These are phyloP conservation scores for Colletotrichum horii DNA, from an alignment of 2,329 filamentous ascomycete genomes.

Conservation along the genomic window DNA sequence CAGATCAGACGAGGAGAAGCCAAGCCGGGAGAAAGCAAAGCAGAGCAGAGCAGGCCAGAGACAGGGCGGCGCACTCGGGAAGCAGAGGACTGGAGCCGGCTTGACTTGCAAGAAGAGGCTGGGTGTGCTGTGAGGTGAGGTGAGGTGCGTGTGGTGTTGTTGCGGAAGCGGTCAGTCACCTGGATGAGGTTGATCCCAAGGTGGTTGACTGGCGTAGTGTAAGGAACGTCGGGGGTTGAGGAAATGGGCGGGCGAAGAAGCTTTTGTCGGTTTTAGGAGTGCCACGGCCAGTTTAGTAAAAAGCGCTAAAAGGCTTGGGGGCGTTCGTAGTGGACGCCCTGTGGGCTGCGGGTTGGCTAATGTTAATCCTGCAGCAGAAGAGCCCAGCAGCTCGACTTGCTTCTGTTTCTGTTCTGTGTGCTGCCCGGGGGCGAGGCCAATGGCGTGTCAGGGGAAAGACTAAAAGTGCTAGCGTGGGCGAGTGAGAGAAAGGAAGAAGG, in stretches of 20 bases:
- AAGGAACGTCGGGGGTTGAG: neutral
- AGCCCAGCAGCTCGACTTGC: neutral
- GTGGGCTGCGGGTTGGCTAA: constrained; percentile 13
- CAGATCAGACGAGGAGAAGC: constrained; percentile 8
- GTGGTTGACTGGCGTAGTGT: neutral
- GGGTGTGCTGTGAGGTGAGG: neutral
- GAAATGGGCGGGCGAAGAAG: constrained; percentile 10
- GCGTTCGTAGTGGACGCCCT: constrained; percentile 16
- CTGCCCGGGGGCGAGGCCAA: constrained; percentile 1
- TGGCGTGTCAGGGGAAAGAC: constrained; percentile 11
- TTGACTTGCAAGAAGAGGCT: neutral
- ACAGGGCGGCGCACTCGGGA: neutral
- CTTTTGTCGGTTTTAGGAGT: constrained; percentile 18
- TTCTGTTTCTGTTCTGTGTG: neutral
- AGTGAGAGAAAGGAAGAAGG: neutral
- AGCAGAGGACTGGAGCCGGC: neutral
- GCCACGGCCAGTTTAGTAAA: constrained; percentile 13
- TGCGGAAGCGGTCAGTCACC: neutral
- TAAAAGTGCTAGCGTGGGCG: neutral
- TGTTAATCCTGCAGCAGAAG: constrained; percentile 5
- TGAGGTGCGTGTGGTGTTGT: neutral
- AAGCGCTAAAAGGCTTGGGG: constrained; percentile 2
- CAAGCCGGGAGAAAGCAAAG: neutral
- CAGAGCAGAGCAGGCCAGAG: neutral
- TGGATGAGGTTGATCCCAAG: neutral